phyloP scores from a whole-genome alignment of 2,329 filamentous ascomycete species.

The Fusarium subtropicale region DNA sequence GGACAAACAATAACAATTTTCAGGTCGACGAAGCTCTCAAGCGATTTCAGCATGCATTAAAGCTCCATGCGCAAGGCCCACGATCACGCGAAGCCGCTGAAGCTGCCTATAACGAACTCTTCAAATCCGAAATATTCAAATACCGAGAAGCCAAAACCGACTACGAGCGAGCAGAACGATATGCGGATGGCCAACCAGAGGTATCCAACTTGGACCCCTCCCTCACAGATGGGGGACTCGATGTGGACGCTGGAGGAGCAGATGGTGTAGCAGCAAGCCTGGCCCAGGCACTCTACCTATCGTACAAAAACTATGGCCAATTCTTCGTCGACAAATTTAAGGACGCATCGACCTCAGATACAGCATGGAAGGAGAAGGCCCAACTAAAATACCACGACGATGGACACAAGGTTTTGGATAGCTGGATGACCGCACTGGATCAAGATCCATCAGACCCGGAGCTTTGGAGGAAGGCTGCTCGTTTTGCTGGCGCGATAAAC shows the following conservation, averaged over 20 bases:
- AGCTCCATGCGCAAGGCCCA: slow-evolving; percentile 89
- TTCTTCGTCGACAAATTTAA: slow-evolving; percentile 78
- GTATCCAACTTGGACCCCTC: slow-evolving; percentile 57
- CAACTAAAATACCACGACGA: slow-evolving; percentile 49
- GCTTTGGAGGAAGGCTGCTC: slow-evolving; percentile 70
- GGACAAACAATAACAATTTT: slow-evolving; percentile 4
- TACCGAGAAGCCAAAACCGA: slow-evolving; percentile 90
- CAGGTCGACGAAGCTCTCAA: slow-evolving; percentile 95
- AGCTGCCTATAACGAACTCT: slow-evolving; percentile 84
- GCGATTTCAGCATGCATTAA: slow-evolving; percentile 90
- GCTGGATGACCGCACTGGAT: slow-evolving; percentile 70
- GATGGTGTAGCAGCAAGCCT: slow-evolving; percentile 84
- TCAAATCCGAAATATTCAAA: slow-evolving; percentile 92
- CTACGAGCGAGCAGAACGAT: slow-evolving; percentile 76
- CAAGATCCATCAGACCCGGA: slow-evolving; percentile 76
- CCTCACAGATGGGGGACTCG: slow-evolving; percentile 60
- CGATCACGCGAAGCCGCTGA: slow-evolving; percentile 79
- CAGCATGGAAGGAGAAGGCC: slow-evolving; percentile 58
- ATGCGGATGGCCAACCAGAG: slow-evolving; percentile 61
- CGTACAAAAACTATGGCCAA: slow-evolving; percentile 95
- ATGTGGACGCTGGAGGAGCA: slow-evolving; percentile 69
- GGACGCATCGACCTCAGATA: slow-evolving; percentile 57
- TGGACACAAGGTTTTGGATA: slow-evolving; percentile 62
- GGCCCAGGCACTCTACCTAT: slow-evolving; percentile 89
- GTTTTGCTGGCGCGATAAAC: slow-evolving; percentile 68